Evolutionary conservation across 2,329 filamentous ascomycete species (phyloP).

Genomic region (Cucurbitaria berberidis): DNA sequence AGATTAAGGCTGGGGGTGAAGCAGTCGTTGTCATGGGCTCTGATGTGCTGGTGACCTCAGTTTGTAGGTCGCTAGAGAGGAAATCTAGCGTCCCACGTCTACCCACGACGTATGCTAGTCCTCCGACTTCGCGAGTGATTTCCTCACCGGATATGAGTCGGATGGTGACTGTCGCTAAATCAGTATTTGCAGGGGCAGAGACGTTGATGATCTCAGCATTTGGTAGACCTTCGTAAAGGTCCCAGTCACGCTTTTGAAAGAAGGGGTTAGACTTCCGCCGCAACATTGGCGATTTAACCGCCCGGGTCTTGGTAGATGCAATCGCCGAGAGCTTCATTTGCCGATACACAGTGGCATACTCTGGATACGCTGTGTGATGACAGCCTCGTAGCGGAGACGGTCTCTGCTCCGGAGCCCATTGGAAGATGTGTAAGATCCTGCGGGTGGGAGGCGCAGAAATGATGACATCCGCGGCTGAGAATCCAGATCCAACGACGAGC

Average conservation of each 20-base stretch:
- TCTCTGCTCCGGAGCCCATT: conserved; percentile 62
- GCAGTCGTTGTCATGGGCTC: conserved; percentile 1
- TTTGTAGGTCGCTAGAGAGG: conserved; percentile 54
- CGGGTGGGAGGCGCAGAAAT: conserved; percentile 59
- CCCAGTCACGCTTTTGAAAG: conserved; percentile 58
- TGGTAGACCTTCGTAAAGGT: conserved; percentile 61
- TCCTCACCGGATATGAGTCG: conserved; percentile 51
- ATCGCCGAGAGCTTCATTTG: conserved; percentile 62
- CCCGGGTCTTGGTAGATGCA: conserved; percentile 20
- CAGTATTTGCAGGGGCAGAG: conserved; percentile 17
- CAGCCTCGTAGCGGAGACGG: conserved; percentile 65
- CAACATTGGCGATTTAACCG: conserved; percentile 29
- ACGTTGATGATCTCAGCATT: conserved; percentile 59
- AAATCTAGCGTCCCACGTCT: conserved; percentile 62
- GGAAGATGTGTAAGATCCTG: conserved; percentile 65
- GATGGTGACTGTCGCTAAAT: conserved; percentile 50
- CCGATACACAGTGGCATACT: conserved; percentile 66
- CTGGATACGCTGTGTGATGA: conserved; percentile 66
- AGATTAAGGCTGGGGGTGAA: conserved; percentile 48
- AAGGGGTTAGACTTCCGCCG: conserved; percentile 53
- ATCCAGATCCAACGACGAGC: conserved; percentile 66
- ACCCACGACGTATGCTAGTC: conserved; percentile 63
- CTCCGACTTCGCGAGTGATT: conserved; percentile 55
- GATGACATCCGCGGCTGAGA: conserved; percentile 67
- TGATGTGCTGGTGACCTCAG: conserved; percentile 53